A percentile compares a stretch with the other conserved stretches of the same genome.
Evolutionary conservation across 2,329 filamentous ascomycete species (phyloP).

Genomic region (Sphaerulina vaccinii): DNA sequence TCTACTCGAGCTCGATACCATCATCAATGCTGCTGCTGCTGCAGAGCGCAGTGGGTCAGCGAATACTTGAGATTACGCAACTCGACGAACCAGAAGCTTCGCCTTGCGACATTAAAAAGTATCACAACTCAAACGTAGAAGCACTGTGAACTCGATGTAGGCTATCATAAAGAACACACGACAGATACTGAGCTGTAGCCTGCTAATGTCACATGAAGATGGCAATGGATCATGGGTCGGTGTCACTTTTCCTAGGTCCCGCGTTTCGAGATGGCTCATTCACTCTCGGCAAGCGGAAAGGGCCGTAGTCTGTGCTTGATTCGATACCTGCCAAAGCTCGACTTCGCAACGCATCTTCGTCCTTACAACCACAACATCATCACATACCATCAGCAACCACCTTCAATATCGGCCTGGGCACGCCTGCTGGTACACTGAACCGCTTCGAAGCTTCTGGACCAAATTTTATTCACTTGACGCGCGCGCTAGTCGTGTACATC

Average conservation of each 20-base stretch:
- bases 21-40: too few species aligned
- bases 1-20: too few species aligned
- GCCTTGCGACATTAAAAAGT: too few species aligned
- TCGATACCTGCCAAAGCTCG: conserved; percentile 5
- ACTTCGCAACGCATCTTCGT: conserved; percentile 12
- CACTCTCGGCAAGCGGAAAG: not conserved
- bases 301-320: not conserved
- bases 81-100: too few species aligned
- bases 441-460: not conserved
- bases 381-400: not conserved
- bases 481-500: not conserved
- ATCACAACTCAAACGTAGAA: too few species aligned
- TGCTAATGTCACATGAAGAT: not conserved
- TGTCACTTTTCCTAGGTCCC: conserved; percentile 8
- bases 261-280: not conserved
- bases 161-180: too few species aligned
- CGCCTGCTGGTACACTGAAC: not conserved
- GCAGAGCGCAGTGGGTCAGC: too few species aligned
- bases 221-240: not conserved
- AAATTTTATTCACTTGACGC: not conserved
- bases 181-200: too few species aligned
- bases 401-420: not conserved
- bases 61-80: too few species aligned
- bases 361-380: not conserved
- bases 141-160: too few species aligned